Percentiles rank a stretch among this genome's conserved stretches.
These are phyloP conservation scores for Cenchrus americanus DNA, from an alignment of 176 grass and related monocot species.

Conservation along the genomic window DNA sequence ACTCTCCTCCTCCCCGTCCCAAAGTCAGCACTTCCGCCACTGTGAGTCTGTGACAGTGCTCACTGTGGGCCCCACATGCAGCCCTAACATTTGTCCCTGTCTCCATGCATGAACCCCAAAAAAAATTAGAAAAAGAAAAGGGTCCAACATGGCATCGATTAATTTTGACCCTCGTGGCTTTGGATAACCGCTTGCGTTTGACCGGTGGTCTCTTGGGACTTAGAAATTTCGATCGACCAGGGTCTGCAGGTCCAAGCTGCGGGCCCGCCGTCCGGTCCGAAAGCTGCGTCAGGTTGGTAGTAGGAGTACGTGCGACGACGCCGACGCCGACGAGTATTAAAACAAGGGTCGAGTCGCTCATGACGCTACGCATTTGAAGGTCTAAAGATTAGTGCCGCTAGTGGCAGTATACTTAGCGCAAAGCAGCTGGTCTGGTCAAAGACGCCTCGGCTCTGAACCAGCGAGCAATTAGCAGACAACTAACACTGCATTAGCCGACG, in stretches of 20 bases:
- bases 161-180: conserved; percentile 29
- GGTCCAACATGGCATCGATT: conserved; percentile 13
- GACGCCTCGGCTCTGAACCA: conserved; percentile 44
- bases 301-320: conserved; percentile 28
- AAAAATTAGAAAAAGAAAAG: not conserved
- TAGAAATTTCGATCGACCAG: conserved; percentile 23
- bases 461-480: conserved; percentile 24
- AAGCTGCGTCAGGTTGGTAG: conserved; percentile 39
- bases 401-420: conserved; percentile 15
- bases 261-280: conserved; percentile 21
- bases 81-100: conserved; percentile 47
- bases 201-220: conserved; percentile 24
- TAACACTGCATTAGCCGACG: conserved; percentile 3
- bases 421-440: conserved; percentile 71
- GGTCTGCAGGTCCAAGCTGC: conserved; percentile 48
- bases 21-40: conserved; percentile 30
- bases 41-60: conserved; percentile 36
- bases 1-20: not conserved
- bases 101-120: not conserved
- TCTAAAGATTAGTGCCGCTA: conserved; percentile 38
- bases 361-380: conserved; percentile 33
- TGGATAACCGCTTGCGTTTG: conserved; percentile 45
- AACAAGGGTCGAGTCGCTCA: conserved; percentile 47
- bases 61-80: conserved; percentile 10
- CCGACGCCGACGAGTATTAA: conserved; percentile 14